phyloP scores from a whole-genome alignment of 495 filamentous ascomycete genomes.

The Stereocaulon alpinum region DNA sequence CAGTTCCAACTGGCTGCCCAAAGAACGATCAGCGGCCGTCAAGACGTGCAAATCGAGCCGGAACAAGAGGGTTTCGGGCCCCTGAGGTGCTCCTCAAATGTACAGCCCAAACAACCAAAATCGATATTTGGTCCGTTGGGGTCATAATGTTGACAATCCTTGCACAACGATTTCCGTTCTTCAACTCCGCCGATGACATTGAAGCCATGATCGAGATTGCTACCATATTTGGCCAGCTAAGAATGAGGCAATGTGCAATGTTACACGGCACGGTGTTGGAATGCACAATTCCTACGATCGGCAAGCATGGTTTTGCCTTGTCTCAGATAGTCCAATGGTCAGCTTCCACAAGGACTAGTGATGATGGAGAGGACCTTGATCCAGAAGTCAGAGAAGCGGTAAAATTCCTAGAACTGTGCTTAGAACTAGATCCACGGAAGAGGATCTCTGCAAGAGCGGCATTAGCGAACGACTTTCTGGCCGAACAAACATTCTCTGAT shows the following conservation, averaged over 20 bases:
- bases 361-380: slow-evolving; percentile 35
- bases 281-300: slow-evolving; percentile 82
- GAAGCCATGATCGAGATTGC: slow-evolving; percentile 96
- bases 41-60: slow-evolving; percentile 83
- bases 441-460: slow-evolving; percentile 66
- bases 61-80: slow-evolving; percentile 91
- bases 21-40: slow-evolving; percentile 82
- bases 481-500: slow-evolving; percentile 17
- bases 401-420: slow-evolving; percentile 53
- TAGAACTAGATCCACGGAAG: slow-evolving; percentile 60
- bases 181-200: slow-evolving; percentile 92
- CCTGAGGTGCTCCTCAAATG: slow-evolving; percentile 97
- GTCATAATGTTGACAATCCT: slow-evolving; percentile 90
- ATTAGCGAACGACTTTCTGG: slow-evolving; percentile 29
- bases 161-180: slow-evolving; percentile 88
- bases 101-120: slow-evolving; percentile 88
- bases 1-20: slow-evolving; percentile 58
- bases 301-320: slow-evolving; percentile 69
- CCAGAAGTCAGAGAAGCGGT: slow-evolving; percentile 55
- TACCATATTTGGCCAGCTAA: slow-evolving; percentile 77
- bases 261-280: slow-evolving; percentile 85
- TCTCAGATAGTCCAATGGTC: slow-evolving; percentile 95
- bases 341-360: slow-evolving; percentile 45
- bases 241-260: slow-evolving; percentile 71
- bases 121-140: slow-evolving; percentile 94